Conservation (phyloP, 192 early-diverging fungal species). For the Helicostylum pulchrum region DNA sequence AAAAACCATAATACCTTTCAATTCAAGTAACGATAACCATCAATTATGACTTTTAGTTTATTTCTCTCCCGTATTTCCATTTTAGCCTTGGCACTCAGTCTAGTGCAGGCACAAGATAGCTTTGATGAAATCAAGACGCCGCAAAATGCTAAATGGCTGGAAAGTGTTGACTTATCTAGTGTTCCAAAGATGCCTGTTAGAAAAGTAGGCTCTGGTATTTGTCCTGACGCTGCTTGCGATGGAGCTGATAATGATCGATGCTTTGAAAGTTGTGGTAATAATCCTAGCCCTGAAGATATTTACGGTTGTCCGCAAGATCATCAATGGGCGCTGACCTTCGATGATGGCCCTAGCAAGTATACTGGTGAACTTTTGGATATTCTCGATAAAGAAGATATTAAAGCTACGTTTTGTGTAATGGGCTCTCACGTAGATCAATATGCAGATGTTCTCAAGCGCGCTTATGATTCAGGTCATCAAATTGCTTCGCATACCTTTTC, state of each 20-base stretch:
- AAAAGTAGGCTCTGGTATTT: constrained; percentile 27
- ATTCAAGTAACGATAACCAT: too few relatives aligned
- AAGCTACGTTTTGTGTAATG: constrained; percentile 70
- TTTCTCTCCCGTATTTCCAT: background rate
- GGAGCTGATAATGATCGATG: constrained; percentile 31
- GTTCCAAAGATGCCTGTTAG: constrained; percentile 18
- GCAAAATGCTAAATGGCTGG: constrained; percentile 7
- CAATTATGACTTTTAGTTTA: background rate
- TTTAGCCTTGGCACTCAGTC: background rate
- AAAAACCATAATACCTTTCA: too few relatives aligned
- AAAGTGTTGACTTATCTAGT: background rate
- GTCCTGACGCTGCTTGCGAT: constrained; percentile 26
- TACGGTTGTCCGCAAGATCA: constrained; percentile 24
- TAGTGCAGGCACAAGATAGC: background rate
- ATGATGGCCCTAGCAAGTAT: constrained; percentile 52
- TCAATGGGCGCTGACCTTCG: constrained; percentile 50
- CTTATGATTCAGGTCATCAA: constrained; percentile 53
- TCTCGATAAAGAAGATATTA: constrained; percentile 50
- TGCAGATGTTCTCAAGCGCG: constrained; percentile 44
- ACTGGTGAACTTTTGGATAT: constrained; percentile 53
- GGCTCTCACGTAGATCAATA: constrained; percentile 49
- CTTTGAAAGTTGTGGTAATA: constrained; percentile 36
- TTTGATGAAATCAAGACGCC: background rate
- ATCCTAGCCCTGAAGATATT: constrained; percentile 21
- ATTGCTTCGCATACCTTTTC: constrained; percentile 58